Percentiles rank a stretch among this genome's conserved stretches.
phyloP scores from a whole-genome alignment of 768 basidiomycete species.

The Lactarius akahatsu region DNA sequence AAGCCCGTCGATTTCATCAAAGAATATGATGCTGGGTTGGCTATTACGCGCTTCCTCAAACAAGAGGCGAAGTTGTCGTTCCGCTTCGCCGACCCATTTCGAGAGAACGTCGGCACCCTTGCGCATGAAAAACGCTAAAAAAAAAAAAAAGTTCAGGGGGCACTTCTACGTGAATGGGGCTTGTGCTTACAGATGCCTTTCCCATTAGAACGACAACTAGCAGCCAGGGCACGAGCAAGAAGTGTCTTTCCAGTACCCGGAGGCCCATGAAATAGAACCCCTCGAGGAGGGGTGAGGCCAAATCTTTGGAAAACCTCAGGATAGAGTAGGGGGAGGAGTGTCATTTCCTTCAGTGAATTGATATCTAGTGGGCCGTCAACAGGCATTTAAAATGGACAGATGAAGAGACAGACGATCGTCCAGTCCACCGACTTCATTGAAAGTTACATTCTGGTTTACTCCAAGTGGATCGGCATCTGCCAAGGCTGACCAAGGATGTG shows the following conservation, averaged over 20 bases:
- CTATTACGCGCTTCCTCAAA: conserved; percentile 94
- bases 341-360: conserved; percentile 98
- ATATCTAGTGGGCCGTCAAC: conserved; percentile 60
- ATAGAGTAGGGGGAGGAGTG: conserved; percentile 88
- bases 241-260: conserved; percentile 99
- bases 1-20: conserved; percentile 98
- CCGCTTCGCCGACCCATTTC: conserved; percentile 99
- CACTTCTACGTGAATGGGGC: neutral
- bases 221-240: conserved; percentile 89
- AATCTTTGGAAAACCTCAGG: conserved; percentile 97
- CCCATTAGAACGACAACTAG: conserved; percentile 84
- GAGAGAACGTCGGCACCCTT: conserved; percentile 98
- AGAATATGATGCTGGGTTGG: conserved; percentile 98
- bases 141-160: neutral
- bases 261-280: conserved; percentile 96
- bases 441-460: conserved; percentile 89
- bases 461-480: conserved; percentile 97
- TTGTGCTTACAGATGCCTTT: conserved; percentile 73
- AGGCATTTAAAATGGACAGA: conserved; percentile 9
- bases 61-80: conserved; percentile 88
- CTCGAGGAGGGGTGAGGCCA: conserved; percentile 90
- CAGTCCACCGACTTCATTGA: conserved; percentile 94
- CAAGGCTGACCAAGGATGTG: conserved; percentile 50
- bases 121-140: conserved; percentile 95
- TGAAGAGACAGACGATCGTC: conserved; percentile 70